A percentile compares a stretch with the other conserved stretches of the same genome.
These are phyloP conservation scores for Epichloe scottii DNA, from an alignment of 2,329 filamentous ascomycete genomes.

Conservation along the genomic window DNA sequence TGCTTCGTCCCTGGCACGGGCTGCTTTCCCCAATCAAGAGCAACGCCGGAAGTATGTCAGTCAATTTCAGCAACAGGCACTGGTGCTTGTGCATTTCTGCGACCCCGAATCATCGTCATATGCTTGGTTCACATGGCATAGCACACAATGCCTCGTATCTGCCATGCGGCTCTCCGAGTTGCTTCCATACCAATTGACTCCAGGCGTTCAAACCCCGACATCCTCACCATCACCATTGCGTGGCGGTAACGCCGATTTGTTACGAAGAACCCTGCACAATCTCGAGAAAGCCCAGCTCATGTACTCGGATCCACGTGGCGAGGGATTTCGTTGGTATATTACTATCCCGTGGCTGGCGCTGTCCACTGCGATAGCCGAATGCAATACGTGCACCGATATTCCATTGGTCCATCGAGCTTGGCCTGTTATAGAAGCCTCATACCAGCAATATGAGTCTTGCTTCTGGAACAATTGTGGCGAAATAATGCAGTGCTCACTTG, in stretches of 20 bases:
- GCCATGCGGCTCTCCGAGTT: slow-evolving; percentile 2
- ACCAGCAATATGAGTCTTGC: slow-evolving; percentile 2
- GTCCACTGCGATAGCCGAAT: slow-evolving; percentile 7
- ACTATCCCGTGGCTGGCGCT: slow-evolving; percentile 7
- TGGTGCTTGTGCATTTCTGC: slow-evolving; percentile 7
- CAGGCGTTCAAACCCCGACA: background rate
- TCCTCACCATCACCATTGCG: background rate
- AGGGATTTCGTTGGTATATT: slow-evolving; percentile 8
- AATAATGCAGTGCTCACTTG: background rate
- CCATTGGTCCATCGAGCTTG: slow-evolving; percentile 4
- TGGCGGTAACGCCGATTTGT: slow-evolving; percentile 1
- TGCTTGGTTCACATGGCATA: slow-evolving; percentile 9
- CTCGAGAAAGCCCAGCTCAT: slow-evolving; percentile 5
- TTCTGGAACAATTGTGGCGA: background rate
- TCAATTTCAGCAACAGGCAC: slow-evolving; percentile 4
- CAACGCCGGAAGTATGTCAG: background rate
- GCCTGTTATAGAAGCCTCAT: slow-evolving; percentile 7
- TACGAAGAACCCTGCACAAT: background rate
- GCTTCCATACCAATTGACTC: background rate
- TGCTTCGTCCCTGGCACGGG: background rate
- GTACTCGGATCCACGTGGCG: slow-evolving; percentile 7
- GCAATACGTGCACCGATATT: slow-evolving; percentile 5
- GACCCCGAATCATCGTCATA: slow-evolving; percentile 7
- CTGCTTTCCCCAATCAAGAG: background rate
- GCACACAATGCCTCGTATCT: slow-evolving; percentile 8